Evolutionary conservation across 371 early-diverging fungal species (phyloP), one percentile per base, ranked within the genome.

Genomic region (Syncephalastrum racemosum): DNA sequence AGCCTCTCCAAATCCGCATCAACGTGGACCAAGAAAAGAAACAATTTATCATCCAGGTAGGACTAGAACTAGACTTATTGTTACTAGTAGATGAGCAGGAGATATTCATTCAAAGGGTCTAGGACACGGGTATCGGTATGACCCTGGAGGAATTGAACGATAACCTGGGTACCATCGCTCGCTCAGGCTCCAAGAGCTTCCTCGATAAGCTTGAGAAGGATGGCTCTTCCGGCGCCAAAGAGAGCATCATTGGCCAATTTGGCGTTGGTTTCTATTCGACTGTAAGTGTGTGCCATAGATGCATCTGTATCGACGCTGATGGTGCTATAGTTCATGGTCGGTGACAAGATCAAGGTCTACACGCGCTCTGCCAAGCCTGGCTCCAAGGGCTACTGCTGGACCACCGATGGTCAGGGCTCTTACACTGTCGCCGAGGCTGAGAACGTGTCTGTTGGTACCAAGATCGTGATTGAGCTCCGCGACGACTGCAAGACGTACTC

Each of bases 81-180:
- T 15, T n/a, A 47, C 15, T 4, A 43, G 36, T 23, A 5, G 20
- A 52, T 27, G n/a, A 16, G 5, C 5, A 24, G 13, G 8, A 8
- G 18, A 48, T 4, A 23, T 13, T 19, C 49, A 48, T 2, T 4
- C 23, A 27, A 27, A 10, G 14, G n/a, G 4, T 18, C 27, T 66
- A 75, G 68, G 99, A 99, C 77, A 90, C 88, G 53, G 99, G 99
- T 68, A 90, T 99, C 59, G 99, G 99, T 61, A 99, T 99, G 99
- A 95, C 91, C 10, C 87, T 95, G 65, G 89, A 87, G 14, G 94
- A 98, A 65, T 80, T 99, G 49, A 79, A 81, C 52, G 82, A 84
- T 27, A 97, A 96, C 71, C 78, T 99, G 49, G 99, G 99, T 66
- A 95, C 96, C 23, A 97, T 99, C 70, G 99, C 99, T 48, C 89